These are phyloP conservation scores for Lupinus albus DNA, from an alignment of 306 rosid genomes.

Conservation along the genomic window DNA sequence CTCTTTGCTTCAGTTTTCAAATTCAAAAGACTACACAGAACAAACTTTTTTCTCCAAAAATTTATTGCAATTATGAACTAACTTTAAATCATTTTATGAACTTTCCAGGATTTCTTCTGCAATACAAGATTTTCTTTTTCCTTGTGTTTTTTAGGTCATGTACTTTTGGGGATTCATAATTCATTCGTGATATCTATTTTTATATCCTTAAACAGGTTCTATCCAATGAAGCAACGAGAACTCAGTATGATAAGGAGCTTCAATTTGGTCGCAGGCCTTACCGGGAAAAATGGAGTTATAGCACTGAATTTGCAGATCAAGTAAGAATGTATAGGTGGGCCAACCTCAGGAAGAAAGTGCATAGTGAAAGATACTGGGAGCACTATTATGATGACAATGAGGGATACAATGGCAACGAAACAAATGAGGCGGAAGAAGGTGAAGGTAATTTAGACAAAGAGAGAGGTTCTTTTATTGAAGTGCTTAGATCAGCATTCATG, in stretches of 20 bases:
- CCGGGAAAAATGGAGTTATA: constrained; percentile 54
- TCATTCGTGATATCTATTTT: constrained; percentile 19
- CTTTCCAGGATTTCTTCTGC: constrained; percentile 4
- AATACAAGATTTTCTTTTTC: constrained; percentile 16
- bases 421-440: constrained; percentile 53
- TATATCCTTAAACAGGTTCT: constrained; percentile 61
- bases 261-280: constrained; percentile 46
- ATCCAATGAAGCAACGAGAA: constrained; percentile 69
- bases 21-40: constrained; percentile 3
- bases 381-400: constrained; percentile 39
- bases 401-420: constrained; percentile 46
- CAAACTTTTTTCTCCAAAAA: not conserved
- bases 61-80: not conserved
- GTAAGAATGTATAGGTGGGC: constrained; percentile 64
- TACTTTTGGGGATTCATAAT: constrained; percentile 8
- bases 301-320: constrained; percentile 61
- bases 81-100: constrained; percentile 6
- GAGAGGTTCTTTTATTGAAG: constrained; percentile 67
- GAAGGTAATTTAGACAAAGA: constrained; percentile 48
- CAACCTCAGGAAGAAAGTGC: constrained; percentile 58
- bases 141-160: constrained; percentile 14
- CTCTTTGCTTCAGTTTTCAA: not conserved
- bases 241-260: constrained; percentile 65
- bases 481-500: constrained; percentile 67
- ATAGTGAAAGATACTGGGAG: constrained; percentile 54